Evolutionary conservation across 257 asterid species (phyloP).

Genomic region (Echium plantagineum): DNA sequence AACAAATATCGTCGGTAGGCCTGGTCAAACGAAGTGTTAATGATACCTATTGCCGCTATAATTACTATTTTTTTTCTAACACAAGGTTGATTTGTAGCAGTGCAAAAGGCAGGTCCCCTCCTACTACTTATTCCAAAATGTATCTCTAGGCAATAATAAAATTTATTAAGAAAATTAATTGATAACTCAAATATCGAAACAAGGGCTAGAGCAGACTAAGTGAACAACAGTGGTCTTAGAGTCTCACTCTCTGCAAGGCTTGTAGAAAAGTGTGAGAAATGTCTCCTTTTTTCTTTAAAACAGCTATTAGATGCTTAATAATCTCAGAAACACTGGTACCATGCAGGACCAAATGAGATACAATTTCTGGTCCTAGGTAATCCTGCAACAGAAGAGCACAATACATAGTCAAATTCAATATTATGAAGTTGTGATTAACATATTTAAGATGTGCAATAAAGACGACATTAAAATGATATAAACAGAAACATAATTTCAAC

Average conservation of each 20-base stretch:
- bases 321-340: constrained; percentile 57
- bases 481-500: not conserved
- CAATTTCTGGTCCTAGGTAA: constrained; percentile 65
- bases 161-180: not conserved
- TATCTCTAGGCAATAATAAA: not conserved
- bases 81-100: not conserved
- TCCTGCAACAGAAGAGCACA: constrained; percentile 41
- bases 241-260: constrained; percentile 63
- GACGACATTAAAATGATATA: too few relatives aligned
- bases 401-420: not conserved
- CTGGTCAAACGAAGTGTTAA: constrained; percentile 26
- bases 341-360: constrained; percentile 63
- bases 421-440: too few relatives aligned
- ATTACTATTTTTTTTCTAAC: not conserved
- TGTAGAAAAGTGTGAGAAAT: constrained; percentile 48
- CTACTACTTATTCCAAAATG: too few relatives aligned
- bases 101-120: too few relatives aligned
- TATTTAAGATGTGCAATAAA: too few relatives aligned
- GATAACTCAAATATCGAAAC: constrained; percentile 1
- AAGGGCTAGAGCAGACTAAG: not conserved
- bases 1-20: constrained; percentile 50
- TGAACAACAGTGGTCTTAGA: not conserved
- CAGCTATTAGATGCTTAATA: constrained; percentile 71
- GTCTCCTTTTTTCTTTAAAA: constrained; percentile 59
- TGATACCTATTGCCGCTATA: not conserved